Evolutionary conservation across 345 rosid genomes (phyloP), one percentile per base, ranked within the genome.

Genomic region (Syzygium aqueum): DNA sequence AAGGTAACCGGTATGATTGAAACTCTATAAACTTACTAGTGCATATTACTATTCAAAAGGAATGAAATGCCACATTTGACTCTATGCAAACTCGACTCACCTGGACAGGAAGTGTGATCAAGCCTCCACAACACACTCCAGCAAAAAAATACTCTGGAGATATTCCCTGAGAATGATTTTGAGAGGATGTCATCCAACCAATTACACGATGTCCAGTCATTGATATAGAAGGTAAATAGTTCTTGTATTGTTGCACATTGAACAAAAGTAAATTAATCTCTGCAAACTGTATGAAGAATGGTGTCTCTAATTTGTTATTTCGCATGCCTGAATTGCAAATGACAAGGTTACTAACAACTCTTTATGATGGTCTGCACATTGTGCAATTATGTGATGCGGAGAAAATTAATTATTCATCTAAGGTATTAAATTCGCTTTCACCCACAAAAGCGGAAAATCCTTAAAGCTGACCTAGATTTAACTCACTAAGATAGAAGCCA

Each of bases 61-160:
- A 73, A 73, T 73, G 11, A 21, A 73, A 73, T 10, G 25, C 46
- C 49, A 37, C 2, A 1, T 73, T 73, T 37, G 25, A 37, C 27
- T 73, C 49, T 19, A 33, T 10, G 80, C 80, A 73, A 73, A 73
- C 80, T 21, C n/a, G 85, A 89, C 43, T 89, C 53, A 95, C 99
- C 98, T 96, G 98, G 86, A 96, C 54, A 13, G 96, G 96, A 89
- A 97, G 98, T 89, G 98, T 97, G 87, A 97, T 89, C 93, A 97
- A 91, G 84, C 98, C 95, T 21, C 98, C 98, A 54, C 96, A 93
- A 87, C 99, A 97, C 89, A 97, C 99, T 90, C 99, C 99, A 82
- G 95, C 97, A 87, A 97, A 96, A 91, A 96, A 97, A 89, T 90
- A 91, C 80, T 93, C 98, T 12, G 98, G 98, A 90, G 98, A 93